Percentiles rank a stretch among this genome's conserved stretches.
phyloP scores from a whole-genome alignment of 768 basidiomycete genomes.

The Hypholoma sublateritium region DNA sequence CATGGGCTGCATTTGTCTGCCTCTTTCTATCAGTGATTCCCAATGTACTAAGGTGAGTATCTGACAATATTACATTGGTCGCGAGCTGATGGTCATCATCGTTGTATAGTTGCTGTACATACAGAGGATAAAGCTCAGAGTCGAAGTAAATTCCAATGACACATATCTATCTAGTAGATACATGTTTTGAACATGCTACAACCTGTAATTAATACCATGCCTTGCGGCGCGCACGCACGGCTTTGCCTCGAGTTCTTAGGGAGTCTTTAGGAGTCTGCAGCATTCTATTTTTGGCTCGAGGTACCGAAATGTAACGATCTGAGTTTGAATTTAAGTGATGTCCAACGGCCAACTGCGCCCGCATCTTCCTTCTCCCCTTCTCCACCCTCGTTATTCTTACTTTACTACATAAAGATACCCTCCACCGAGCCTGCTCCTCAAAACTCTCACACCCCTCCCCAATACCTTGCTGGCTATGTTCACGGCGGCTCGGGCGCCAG shows the following conservation, averaged over 20 bases:
- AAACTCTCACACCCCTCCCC: background rate
- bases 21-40: slow-evolving; percentile 66
- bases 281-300: too few relatives aligned
- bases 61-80: background rate
- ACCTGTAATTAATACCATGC: too few relatives aligned
- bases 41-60: slow-evolving; percentile 72
- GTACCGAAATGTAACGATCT: background rate
- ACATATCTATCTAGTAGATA: too few relatives aligned
- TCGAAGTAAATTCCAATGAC: background rate
- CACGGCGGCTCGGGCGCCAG: slow-evolving; percentile 26
- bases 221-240: too few relatives aligned
- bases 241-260: too few relatives aligned
- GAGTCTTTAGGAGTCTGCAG: too few relatives aligned
- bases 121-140: slow-evolving; percentile 52
- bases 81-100: background rate
- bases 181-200: too few relatives aligned
- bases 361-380: background rate
- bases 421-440: slow-evolving; percentile 10
- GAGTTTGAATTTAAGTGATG: background rate
- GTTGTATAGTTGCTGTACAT: slow-evolving; percentile 70
- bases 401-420: slow-evolving; percentile 1
- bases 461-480: slow-evolving; percentile 7
- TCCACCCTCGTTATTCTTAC: background rate
- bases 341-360: background rate
- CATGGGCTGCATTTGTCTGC: slow-evolving; percentile 76